phyloP scores from a whole-genome alignment of 2,329 filamentous ascomycete species.

The Incumbomyces lentus region DNA sequence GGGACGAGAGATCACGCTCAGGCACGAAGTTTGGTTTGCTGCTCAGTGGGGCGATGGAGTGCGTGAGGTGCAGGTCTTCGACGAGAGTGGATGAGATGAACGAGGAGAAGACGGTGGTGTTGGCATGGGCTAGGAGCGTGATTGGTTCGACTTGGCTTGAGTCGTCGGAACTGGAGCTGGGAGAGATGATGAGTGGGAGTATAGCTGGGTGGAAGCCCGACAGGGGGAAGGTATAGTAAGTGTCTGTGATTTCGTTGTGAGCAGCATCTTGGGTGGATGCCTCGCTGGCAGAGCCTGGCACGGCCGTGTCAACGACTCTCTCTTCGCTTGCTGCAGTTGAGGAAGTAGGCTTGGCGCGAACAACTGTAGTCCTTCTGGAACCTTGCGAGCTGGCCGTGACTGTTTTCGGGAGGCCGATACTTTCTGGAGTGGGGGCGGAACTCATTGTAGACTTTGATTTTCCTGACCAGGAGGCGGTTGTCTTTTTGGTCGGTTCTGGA shows the following conservation, averaged over 20 bases:
- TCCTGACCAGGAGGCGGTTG: background rate
- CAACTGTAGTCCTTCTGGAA: no score
- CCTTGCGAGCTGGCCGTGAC: no score
- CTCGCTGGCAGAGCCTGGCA: no score
- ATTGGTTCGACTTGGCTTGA: background rate
- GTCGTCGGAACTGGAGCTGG: background rate
- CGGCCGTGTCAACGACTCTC: no score
- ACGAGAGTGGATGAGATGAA: constrained; percentile 1
- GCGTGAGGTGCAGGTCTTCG: background rate
- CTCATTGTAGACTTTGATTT: background rate
- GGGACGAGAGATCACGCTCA: no score
- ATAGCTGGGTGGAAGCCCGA: background rate
- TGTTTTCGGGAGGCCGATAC: no score
- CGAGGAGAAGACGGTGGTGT: background rate
- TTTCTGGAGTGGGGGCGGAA: background rate
- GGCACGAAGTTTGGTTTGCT: background rate
- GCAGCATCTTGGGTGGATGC: background rate
- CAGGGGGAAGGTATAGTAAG: background rate
- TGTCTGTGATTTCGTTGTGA: background rate
- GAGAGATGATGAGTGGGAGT: background rate
- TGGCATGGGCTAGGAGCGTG: background rate
- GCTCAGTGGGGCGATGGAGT: background rate
- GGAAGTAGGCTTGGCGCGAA: no score
- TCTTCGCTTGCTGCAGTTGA: no score
- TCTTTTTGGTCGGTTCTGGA: background rate